These are phyloP conservation scores for Ligustrum vulgare DNA, from an alignment of 257 asterid genomes.

Conservation along the genomic window DNA sequence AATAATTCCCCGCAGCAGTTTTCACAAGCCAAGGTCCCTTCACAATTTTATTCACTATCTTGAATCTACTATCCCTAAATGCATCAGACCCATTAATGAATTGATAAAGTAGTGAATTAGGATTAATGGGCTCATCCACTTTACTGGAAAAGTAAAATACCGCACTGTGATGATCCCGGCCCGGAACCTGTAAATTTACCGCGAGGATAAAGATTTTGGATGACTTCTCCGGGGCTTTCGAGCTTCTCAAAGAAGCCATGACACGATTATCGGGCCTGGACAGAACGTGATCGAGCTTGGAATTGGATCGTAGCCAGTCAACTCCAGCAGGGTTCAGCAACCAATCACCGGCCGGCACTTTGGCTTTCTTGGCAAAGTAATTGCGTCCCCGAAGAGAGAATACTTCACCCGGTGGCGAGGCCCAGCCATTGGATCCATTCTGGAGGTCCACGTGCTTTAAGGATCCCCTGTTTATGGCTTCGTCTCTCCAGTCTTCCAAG, in stretches of 20 bases:
- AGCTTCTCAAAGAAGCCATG: constrained; percentile 47
- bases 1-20: constrained; percentile 82
- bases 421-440: constrained; percentile 89
- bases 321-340: constrained; percentile 83
- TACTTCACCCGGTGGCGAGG: constrained; percentile 80
- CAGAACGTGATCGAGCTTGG: constrained; percentile 82
- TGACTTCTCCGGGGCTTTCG: constrained; percentile 30
- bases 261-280: constrained; percentile 79
- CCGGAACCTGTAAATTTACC: constrained; percentile 84
- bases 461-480: constrained; percentile 68
- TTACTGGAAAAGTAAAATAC: constrained; percentile 76
- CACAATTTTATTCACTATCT: constrained; percentile 79
- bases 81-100: constrained; percentile 74
- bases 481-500: constrained; percentile 58
- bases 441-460: constrained; percentile 65
- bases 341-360: constrained; percentile 67
- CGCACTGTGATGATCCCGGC: constrained; percentile 85
- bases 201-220: constrained; percentile 65
- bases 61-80: constrained; percentile 72
- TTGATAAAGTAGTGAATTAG: constrained; percentile 58
- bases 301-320: constrained; percentile 87
- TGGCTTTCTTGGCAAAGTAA: constrained; percentile 59
- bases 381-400: constrained; percentile 72
- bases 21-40: constrained; percentile 96
- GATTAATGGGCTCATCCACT: constrained; percentile 47